These are phyloP conservation scores for Botrytis squamosa DNA, from an alignment of 2,329 filamentous ascomycete species.

Conservation along the genomic window DNA sequence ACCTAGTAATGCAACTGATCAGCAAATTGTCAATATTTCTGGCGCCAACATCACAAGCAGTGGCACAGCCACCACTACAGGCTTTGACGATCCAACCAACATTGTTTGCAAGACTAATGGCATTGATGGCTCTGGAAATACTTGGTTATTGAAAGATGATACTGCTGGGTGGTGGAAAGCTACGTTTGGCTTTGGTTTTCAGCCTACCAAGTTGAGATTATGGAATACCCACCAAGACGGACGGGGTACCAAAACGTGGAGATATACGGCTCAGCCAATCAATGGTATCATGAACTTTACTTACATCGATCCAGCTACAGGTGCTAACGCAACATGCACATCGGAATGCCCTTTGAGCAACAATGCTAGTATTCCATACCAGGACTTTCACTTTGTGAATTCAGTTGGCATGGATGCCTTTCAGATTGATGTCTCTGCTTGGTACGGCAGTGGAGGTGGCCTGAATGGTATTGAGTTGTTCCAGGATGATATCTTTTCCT, in stretches of 20 bases:
- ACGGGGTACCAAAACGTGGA: constrained; percentile 83
- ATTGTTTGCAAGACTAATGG: constrained; percentile 77
- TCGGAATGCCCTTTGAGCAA: constrained; percentile 80
- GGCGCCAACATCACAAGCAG: constrained; percentile 71
- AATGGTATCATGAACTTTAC: constrained; percentile 96
- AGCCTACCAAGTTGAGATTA: constrained; percentile 81
- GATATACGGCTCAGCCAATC: constrained; percentile 80
- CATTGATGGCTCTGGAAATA: constrained; percentile 67
- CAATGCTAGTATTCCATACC: constrained; percentile 63
- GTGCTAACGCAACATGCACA: constrained; percentile 70
- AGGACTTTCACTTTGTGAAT: constrained; percentile 93
- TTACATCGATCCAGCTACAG: constrained; percentile 73
- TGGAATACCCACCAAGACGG: constrained; percentile 85
- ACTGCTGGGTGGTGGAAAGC: constrained; percentile 81
- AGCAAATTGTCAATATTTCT: constrained; percentile 80
- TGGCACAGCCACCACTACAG: constrained; percentile 58
- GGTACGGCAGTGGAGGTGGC: constrained; percentile 83
- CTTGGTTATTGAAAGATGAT: constrained; percentile 78
- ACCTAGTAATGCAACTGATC: constrained; percentile 55
- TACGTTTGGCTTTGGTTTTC: constrained; percentile 77
- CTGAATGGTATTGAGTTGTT: constrained; percentile 84
- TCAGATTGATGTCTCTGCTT: constrained; percentile 79
- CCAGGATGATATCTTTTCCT: constrained; percentile 79
- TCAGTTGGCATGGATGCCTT: constrained; percentile 84
- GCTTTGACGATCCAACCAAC: constrained; percentile 73